phyloP scores from a whole-genome alignment of 805 yeast species.

The Kodamaea fukazawae region DNA sequence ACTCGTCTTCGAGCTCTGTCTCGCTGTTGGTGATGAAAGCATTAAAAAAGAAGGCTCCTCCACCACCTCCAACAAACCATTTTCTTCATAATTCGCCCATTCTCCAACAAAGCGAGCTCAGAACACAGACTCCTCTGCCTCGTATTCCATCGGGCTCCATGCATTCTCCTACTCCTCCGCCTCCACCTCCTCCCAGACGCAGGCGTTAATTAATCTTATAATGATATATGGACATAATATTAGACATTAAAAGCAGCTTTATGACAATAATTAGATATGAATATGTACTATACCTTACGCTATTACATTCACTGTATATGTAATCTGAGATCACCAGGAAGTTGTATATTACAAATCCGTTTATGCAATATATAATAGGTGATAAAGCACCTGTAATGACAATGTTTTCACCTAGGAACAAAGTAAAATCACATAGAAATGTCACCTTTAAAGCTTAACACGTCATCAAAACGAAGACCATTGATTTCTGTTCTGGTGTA shows the following conservation, averaged over 20 bases:
- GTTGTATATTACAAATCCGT: no score
- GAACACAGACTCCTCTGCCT: conserved; percentile 1
- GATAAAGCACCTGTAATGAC: no score
- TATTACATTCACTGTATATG: no score
- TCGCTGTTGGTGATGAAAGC: conserved; percentile 29
- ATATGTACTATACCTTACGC: no score
- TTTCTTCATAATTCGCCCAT: neutral
- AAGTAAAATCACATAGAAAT: conserved; percentile 24
- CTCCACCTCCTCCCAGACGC: conserved; percentile 38
- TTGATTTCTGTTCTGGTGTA: conserved; percentile 52
- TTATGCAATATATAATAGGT: no score
- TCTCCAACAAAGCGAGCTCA: neutral
- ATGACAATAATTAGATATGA: no score
- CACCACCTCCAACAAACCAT: conserved; percentile 36
- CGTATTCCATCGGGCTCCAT: neutral
- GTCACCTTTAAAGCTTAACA: conserved; percentile 65
- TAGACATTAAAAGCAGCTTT: no score
- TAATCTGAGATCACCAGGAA: no score
- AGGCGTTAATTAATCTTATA: conserved; percentile 16
- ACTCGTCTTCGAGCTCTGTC: conserved; percentile 16
- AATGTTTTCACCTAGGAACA: no score
- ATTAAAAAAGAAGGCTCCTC: conserved; percentile 35
- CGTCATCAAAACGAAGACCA: conserved; percentile 63
- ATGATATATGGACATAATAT: neutral
- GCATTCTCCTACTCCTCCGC: conserved; percentile 21